Conservation (phyloP, 2,329 filamentous ascomycete genomes). For the Microcera coccophila region DNA sequence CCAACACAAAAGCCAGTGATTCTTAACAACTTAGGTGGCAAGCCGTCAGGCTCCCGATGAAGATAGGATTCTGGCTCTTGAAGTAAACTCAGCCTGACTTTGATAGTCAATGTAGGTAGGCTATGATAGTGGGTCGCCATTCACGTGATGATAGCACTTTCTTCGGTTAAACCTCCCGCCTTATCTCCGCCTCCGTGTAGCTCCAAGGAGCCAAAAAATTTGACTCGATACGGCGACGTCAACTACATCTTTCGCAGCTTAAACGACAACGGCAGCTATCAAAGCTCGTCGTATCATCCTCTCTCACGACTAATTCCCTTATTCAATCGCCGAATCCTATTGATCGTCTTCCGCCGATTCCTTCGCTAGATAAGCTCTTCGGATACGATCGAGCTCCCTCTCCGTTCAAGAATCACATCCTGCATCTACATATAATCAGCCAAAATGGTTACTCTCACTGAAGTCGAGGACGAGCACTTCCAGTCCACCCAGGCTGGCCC, state of each 20-base stretch:
- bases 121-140: neutral
- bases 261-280: neutral
- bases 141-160: constrained; percentile 22
- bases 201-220: constrained; percentile 24
- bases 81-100: too few relatives aligned
- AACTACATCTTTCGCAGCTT: neutral
- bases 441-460: constrained; percentile 92
- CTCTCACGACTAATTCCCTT: neutral
- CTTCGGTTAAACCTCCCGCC: constrained; percentile 23
- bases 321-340: neutral
- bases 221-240: constrained; percentile 18
- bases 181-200: constrained; percentile 4
- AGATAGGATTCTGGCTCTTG: too few relatives aligned
- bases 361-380: neutral
- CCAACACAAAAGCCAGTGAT: too few relatives aligned
- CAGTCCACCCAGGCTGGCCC: constrained; percentile 63
- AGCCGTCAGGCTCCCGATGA: too few relatives aligned
- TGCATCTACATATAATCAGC: constrained; percentile 12
- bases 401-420: neutral
- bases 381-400: neutral
- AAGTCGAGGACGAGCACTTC: constrained; percentile 97
- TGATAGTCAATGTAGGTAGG: constrained; percentile 1
- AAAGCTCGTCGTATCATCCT: constrained; percentile 7
- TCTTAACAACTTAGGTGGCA: too few relatives aligned
- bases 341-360: neutral